A percentile compares a stretch with the other conserved stretches of the same genome.
Evolutionary conservation across 495 filamentous ascomycete species (phyloP).

Genomic region (Massariosphaeria phaeospora): DNA sequence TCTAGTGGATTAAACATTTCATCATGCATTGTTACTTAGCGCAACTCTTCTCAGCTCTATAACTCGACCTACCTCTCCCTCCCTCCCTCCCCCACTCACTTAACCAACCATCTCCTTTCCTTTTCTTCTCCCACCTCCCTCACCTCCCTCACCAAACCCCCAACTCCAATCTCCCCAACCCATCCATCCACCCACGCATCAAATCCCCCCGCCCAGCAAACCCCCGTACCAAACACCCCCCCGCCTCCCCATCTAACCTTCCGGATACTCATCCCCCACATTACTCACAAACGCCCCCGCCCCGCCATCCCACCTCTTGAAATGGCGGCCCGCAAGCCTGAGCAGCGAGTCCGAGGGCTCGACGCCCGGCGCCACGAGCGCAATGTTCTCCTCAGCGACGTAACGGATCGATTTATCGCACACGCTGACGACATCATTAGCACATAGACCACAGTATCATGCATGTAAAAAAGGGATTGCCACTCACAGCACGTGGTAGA

Average conservation of each 20-base stretch:
- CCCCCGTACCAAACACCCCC: not conserved
- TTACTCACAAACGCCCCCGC: constrained; percentile 75
- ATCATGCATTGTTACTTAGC: too few relatives aligned
- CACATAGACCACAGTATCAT: not conserved
- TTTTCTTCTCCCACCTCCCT: too few relatives aligned
- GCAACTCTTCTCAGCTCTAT: too few relatives aligned
- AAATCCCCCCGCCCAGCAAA: not conserved
- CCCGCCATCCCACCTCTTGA: constrained; percentile 77
- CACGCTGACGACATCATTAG: constrained; percentile 47
- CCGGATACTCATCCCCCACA: constrained; percentile 76
- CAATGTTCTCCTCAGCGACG: constrained; percentile 85
- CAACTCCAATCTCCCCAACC: too few relatives aligned
- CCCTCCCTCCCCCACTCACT: too few relatives aligned
- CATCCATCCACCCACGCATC: too few relatives aligned
- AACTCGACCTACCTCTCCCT: too few relatives aligned
- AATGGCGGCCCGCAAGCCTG: constrained; percentile 74
- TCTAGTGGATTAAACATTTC: constrained; percentile 11
- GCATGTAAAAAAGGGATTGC: not conserved
- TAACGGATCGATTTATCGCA: constrained; percentile 67
- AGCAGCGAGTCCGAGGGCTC: constrained; percentile 53
- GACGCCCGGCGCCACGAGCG: constrained; percentile 48
- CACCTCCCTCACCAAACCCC: too few relatives aligned
- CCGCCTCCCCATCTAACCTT: constrained; percentile 51
- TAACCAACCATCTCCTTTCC: too few relatives aligned
- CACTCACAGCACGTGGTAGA: constrained; percentile 79